phyloP scores from a whole-genome alignment of 2,329 filamentous ascomycete genomes.

The Pseudogymnoascus sp. region DNA sequence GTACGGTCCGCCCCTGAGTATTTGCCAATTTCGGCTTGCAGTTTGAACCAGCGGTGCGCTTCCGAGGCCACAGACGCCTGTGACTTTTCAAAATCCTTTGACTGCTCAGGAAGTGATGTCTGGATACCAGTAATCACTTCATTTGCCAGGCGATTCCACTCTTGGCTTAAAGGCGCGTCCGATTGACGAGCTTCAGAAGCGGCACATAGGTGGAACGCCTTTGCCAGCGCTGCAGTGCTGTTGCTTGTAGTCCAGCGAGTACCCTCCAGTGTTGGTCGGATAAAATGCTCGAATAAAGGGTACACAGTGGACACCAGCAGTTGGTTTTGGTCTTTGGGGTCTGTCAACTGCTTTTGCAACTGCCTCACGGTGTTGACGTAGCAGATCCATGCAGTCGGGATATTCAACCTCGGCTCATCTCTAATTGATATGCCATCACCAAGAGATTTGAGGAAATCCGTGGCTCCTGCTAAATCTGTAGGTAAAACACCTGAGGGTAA shows the following conservation, averaged over 20 bases:
- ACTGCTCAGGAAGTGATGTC: slow-evolving; percentile 73
- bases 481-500: slow-evolving; percentile 54
- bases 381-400: slow-evolving; percentile 63
- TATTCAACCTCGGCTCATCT: slow-evolving; percentile 67
- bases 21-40: slow-evolving; percentile 31
- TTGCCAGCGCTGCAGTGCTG: slow-evolving; percentile 26
- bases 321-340: slow-evolving; percentile 39
- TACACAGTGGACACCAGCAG: slow-evolving; percentile 47
- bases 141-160: slow-evolving; percentile 59
- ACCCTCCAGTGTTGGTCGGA: slow-evolving; percentile 30
- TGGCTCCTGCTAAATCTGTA: slow-evolving; percentile 47
- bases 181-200: slow-evolving; percentile 41
- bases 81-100: slow-evolving; percentile 67
- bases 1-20: slow-evolving; percentile 36
- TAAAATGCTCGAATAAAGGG: slow-evolving; percentile 49
- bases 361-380: slow-evolving; percentile 62
- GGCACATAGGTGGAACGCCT: slow-evolving; percentile 42
- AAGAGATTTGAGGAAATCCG: slow-evolving; percentile 59
- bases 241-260: slow-evolving; percentile 21
- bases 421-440: slow-evolving; percentile 64
- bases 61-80: slow-evolving; percentile 63
- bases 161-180: slow-evolving; percentile 37
- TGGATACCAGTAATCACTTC: slow-evolving; percentile 61
- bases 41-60: slow-evolving; percentile 60
- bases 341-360: slow-evolving; percentile 42